A percentile compares a stretch with the other conserved stretches of the same genome.
phyloP scores from a whole-genome alignment of 352 stramenopile species.

The Globisporangium recalcitrans region DNA sequence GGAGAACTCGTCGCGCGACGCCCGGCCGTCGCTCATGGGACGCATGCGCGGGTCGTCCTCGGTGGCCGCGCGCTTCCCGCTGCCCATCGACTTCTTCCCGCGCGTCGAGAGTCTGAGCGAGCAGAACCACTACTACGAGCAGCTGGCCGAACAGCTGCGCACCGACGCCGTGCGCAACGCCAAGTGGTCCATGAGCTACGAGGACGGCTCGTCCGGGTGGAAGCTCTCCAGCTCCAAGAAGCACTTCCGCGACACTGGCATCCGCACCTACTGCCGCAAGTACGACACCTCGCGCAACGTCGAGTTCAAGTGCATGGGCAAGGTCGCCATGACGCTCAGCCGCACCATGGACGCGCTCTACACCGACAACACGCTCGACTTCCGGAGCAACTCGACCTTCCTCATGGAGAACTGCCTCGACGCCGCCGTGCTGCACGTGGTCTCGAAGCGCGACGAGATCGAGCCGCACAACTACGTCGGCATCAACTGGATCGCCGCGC shows the following conservation, averaged over 20 bases:
- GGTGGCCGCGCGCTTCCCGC: slow-evolving; percentile 29
- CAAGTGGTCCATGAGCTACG: slow-evolving; percentile 59
- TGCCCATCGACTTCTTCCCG: slow-evolving; percentile 45
- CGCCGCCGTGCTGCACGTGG: slow-evolving; percentile 48
- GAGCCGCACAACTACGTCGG: slow-evolving; percentile 54
- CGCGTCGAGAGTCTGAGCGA: slow-evolving; percentile 29
- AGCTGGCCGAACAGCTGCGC: slow-evolving; percentile 33
- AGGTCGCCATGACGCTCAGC: slow-evolving; percentile 41
- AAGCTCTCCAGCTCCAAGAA: slow-evolving; percentile 64
- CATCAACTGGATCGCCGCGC: slow-evolving; percentile 58
- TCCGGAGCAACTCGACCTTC: slow-evolving; percentile 48
- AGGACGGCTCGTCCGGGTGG: slow-evolving; percentile 54
- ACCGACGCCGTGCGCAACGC: slow-evolving; percentile 30
- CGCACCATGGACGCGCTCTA: slow-evolving; percentile 50
- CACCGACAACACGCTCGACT: slow-evolving; percentile 54
- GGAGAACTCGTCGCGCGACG: slow-evolving; percentile 27
- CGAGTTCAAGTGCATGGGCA: slow-evolving; percentile 66
- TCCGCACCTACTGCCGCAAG: slow-evolving; percentile 51
- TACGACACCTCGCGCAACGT: slow-evolving; percentile 28
- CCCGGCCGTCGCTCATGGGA: slow-evolving; percentile 34
- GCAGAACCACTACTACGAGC: slow-evolving; percentile 31
- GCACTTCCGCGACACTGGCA: slow-evolving; percentile 60
- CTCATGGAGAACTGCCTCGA: slow-evolving; percentile 57
- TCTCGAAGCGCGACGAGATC: slow-evolving; percentile 31
- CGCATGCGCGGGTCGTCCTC: slow-evolving; percentile 20